Conservation (phyloP, 306 rosid species). For the Corylus heterophylla region DNA sequence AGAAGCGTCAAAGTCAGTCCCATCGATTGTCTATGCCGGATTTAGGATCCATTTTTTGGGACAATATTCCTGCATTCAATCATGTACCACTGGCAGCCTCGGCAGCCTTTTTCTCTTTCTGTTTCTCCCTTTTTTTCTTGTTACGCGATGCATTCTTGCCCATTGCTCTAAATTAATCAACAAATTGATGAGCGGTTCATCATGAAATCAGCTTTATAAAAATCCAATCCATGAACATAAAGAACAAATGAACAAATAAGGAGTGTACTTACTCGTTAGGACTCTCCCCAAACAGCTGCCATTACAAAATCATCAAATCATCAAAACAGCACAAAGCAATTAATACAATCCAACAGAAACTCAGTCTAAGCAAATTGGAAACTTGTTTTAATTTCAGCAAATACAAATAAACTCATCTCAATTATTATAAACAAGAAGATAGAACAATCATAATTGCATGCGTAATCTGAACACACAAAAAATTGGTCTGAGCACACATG, state of each 20-base stretch:
- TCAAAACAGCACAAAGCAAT: conserved; percentile 24
- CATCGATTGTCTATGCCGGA: neutral
- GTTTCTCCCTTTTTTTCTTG: conserved; percentile 97
- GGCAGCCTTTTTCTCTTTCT: conserved; percentile 78
- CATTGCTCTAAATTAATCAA: conserved; percentile 49
- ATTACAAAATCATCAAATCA: conserved; percentile 28
- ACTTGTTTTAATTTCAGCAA: neutral
- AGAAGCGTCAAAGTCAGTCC: conserved; percentile 17
- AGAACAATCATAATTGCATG: neutral
- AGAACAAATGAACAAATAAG: conserved; percentile 1
- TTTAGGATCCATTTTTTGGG: neutral
- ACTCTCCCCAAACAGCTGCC: conserved; percentile 79
- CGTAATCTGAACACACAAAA: neutral
- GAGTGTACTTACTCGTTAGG: conserved; percentile 60
- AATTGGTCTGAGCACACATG: neutral
- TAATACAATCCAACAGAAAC: neutral
- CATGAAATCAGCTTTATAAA: conserved; percentile 19
- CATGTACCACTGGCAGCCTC: conserved; percentile 48
- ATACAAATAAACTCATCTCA: neutral
- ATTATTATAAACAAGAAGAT: neutral
- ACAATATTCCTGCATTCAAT: conserved; percentile 21
- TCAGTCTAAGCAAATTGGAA: neutral
- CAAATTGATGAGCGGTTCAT: conserved; percentile 16
- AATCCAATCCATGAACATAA: neutral
- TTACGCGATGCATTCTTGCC: conserved; percentile 84